These are phyloP conservation scores for Ceratocystis papillata DNA, from an alignment of 2,329 filamentous ascomycete genomes.

Conservation along the genomic window DNA sequence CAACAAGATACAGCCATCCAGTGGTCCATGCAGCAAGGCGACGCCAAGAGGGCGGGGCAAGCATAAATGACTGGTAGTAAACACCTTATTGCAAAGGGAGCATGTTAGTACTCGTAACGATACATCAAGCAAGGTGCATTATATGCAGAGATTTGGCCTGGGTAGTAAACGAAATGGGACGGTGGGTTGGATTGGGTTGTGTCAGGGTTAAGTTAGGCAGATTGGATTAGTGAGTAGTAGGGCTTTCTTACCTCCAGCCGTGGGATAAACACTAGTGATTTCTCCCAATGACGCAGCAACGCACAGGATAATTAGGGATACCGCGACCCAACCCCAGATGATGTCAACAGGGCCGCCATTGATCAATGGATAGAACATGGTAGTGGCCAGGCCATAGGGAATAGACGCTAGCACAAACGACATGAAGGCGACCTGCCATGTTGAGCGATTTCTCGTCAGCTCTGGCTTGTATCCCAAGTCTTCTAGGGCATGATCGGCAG, in stretches of 20 bases:
- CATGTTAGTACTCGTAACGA: constrained; percentile 18
- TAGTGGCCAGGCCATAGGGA: constrained; percentile 62
- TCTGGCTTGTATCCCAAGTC: constrained; percentile 58
- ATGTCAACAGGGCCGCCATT: constrained; percentile 58
- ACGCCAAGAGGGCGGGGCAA: constrained; percentile 51
- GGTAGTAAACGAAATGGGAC: constrained; percentile 10
- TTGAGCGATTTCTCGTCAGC: constrained; percentile 53
- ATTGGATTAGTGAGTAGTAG: too few relatives aligned
- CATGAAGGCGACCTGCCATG: constrained; percentile 62
- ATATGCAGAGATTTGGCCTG: background rate
- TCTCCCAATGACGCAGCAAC: constrained; percentile 61
- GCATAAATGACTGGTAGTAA: constrained; percentile 70
- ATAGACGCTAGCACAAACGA: constrained; percentile 66
- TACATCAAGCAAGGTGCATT: background rate
- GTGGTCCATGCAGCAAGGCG: constrained; percentile 58
- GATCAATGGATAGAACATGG: constrained; percentile 54
- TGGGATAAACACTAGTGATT: constrained; percentile 65
- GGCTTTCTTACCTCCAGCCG: constrained; percentile 48
- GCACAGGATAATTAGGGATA: constrained; percentile 59
- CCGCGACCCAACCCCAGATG: constrained; percentile 61
- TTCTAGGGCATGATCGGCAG: constrained; percentile 52
- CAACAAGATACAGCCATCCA: constrained; percentile 66
- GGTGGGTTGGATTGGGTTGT: too few relatives aligned
- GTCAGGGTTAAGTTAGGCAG: too few relatives aligned
- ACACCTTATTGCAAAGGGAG: constrained; percentile 36